Conservation (phyloP, 2,329 filamentous ascomycete species). For the Akanthomyces dipterigenus region DNA sequence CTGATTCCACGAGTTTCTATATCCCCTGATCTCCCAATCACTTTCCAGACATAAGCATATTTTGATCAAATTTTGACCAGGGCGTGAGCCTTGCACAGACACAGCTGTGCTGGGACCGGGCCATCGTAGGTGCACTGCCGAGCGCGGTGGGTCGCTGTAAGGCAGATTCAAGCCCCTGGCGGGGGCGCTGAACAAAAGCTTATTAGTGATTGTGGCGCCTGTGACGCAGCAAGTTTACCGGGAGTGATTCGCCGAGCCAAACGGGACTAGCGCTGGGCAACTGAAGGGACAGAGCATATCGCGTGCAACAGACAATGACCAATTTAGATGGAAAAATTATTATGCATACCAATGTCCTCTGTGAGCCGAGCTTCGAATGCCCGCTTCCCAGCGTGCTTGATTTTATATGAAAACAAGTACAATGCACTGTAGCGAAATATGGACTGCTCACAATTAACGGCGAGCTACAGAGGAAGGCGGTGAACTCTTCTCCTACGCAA, state of each 20-base stretch:
- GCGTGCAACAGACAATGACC: no score
- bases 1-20: neutral
- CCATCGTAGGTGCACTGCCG: neutral
- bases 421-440: neutral
- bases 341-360: no score
- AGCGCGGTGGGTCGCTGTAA: neutral
- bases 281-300: no score
- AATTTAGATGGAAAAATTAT: no score
- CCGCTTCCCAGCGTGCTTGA: no score
- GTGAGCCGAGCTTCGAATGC: fast-evolving
- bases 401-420: neutral
- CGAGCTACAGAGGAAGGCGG: constrained; percentile 15
- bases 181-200: neutral
- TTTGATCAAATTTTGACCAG: neutral
- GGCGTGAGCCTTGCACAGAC: neutral
- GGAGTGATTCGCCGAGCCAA: neutral
- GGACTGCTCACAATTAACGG: neutral
- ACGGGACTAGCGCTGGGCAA: no score
- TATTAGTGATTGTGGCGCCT: constrained; percentile 1
- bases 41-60: neutral
- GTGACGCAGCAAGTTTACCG: neutral
- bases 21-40: neutral
- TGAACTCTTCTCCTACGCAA: neutral
- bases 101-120: neutral
- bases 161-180: neutral